Evolutionary conservation across 2,329 filamentous ascomycete species (phyloP).

Genomic region (Phialocephala sp.): DNA sequence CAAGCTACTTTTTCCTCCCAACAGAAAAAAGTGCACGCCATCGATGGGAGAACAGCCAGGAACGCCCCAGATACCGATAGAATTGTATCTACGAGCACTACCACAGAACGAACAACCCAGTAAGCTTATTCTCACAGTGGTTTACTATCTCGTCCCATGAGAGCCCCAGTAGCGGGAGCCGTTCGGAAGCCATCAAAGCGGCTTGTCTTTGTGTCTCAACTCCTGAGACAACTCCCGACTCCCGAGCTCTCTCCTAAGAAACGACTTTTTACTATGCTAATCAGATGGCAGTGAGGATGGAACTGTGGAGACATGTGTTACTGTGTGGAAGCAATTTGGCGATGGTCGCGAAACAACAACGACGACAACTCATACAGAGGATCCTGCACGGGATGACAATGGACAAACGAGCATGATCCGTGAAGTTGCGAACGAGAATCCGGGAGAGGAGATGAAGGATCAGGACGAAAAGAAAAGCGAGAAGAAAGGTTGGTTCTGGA

Average conservation of each 20-base stretch:
- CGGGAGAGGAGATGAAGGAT: neutral
- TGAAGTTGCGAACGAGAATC: neutral
- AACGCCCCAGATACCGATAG: neutral
- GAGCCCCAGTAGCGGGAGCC: too few relatives aligned
- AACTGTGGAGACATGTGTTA: slow-evolving; percentile 36
- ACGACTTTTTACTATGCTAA: too few relatives aligned
- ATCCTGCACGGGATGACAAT: slow-evolving; percentile 14
- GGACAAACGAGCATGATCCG: neutral
- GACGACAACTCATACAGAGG: slow-evolving; percentile 32
- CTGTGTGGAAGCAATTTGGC: slow-evolving; percentile 37
- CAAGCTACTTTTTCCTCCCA: neutral
- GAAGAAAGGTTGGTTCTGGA: slow-evolving; percentile 40
- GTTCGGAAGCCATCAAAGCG: too few relatives aligned
- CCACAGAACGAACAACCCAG: slow-evolving; percentile 28
- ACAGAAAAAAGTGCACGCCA: neutral
- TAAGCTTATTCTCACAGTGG: too few relatives aligned
- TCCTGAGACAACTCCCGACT: neutral
- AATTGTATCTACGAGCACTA: slow-evolving; percentile 33
- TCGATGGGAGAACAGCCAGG: neutral
- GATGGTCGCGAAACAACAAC: slow-evolving; percentile 37
- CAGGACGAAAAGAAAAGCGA: slow-evolving; percentile 16
- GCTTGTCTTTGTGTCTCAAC: too few relatives aligned
- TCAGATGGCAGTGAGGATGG: slow-evolving; percentile 30
- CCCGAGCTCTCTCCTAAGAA: too few relatives aligned
- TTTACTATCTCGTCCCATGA: too few relatives aligned